Base-by-base conservation (phyloP, 2,329 filamentous ascomycete genomes). In the Penicillium paneum region DNA sequence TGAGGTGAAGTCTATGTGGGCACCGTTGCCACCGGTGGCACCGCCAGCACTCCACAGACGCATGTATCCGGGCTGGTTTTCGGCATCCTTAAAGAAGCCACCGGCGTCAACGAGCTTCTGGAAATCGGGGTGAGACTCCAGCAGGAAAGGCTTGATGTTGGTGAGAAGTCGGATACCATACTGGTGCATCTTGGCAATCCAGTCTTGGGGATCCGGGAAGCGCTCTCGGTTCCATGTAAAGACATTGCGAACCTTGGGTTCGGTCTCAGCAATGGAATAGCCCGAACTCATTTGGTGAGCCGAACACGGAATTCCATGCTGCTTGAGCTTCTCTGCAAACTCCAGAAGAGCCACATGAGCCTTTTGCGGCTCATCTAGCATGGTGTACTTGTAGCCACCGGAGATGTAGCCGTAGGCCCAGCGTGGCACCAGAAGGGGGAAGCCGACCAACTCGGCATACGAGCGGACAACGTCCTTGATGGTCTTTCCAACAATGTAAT, bases 361-460 rank as follows among this genome's bases (percentile, higher is more conserved):
- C 17, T 40, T 49, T 28, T 77, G 76, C 5, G 82, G 81, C 31
- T 82, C 76, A 58, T 84, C 81, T 11, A 82, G 67, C 76, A 81
- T 81, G 13, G 78, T 80, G 64, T 85, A 85, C 62, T 82, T 83
- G 78, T 84, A 75, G 50, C 87, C 88, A 4, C 87, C 87, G 2
- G 84, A 84, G 32, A 90, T 78, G 64, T 90, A 91, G 0, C 87
- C 87, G 65, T 89, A 88, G 1, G 86, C 86, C 82, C 87, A 90
- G 19, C 87, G 77, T 1, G 87, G 87, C 0, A 87, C 85, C 0
- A 88, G 79, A 24, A 87, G 68, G 0, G 88, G 87, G 61, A 84
- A 86, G 0, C 87, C 87, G 0, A 86, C 85, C 0, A 91, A 71
- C 53, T 86, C 81, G 3, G 87, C 87, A 60, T 89, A 90, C 0